phyloP scores from a whole-genome alignment of 2,329 filamentous ascomycete species.

The Nigrograna mackinnonii region DNA sequence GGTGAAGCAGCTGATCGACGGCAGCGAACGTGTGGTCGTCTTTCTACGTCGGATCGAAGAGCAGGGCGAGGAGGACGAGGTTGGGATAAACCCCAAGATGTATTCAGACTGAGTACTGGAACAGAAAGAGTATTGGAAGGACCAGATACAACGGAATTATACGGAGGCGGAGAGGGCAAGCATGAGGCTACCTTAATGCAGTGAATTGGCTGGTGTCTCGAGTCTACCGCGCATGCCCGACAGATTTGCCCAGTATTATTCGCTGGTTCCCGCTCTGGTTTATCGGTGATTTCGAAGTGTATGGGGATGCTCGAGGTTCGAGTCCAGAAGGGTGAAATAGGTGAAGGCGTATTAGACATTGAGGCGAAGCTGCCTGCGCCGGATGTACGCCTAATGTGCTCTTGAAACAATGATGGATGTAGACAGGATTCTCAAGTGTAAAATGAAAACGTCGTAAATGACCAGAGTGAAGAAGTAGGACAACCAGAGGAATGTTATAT shows the following conservation, averaged over 20 bases:
- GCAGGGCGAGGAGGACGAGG: neutral
- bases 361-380: neutral
- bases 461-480: neutral
- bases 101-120: neutral
- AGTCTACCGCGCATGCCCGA: neutral
- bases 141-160: neutral
- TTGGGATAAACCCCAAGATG: neutral
- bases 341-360: neutral
- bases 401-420: neutral
- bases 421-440: neutral
- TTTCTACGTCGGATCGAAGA: neutral
- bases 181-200: neutral
- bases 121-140: neutral
- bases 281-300: neutral
- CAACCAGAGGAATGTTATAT: neutral
- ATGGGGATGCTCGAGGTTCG: neutral
- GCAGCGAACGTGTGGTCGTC: neutral
- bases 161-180: neutral
- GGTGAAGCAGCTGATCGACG: neutral
- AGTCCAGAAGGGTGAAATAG: slow-evolving; percentile 1
- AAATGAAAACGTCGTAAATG: neutral
- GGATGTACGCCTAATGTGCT: too few relatives aligned
- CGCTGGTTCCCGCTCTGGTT: neutral
- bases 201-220: neutral
- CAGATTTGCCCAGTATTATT: neutral